Evolutionary conservation across 495 filamentous ascomycete species (phyloP).

Genomic region (Astrothelium macrocarpum): DNA sequence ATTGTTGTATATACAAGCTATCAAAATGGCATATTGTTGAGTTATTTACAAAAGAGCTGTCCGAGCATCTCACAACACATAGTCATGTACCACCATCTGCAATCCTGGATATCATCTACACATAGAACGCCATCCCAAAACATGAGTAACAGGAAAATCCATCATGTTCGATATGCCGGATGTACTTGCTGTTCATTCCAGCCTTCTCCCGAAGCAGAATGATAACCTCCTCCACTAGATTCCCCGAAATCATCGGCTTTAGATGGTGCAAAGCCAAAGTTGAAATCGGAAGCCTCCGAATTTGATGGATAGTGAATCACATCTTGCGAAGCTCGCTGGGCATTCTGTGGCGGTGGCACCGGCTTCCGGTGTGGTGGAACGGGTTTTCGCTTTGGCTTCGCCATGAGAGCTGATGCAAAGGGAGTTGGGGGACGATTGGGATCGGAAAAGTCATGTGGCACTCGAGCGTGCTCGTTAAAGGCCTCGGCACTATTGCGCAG

Average conservation of each 20-base stretch:
- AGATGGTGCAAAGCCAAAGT: not conserved
- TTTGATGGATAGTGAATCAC: not conserved
- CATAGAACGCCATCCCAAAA: not conserved
- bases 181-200: not conserved
- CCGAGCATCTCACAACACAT: not conserved
- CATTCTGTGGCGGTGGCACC: not conserved
- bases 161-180: not conserved
- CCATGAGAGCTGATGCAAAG: not conserved
- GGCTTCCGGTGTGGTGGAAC: not conserved
- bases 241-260: constrained; percentile 1
- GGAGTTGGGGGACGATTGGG: not conserved
- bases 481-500: not conserved
- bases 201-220: constrained; percentile 3
- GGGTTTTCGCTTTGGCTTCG: not conserved
- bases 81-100: not conserved
- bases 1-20: not conserved
- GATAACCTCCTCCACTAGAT: not conserved
- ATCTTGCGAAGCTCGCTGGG: not conserved
- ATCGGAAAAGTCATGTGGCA: not conserved
- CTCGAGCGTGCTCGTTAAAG: not conserved
- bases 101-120: not conserved
- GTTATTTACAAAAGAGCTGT: not conserved
- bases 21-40: not conserved
- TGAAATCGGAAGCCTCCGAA: not conserved
- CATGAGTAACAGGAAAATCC: not conserved